phyloP scores from a whole-genome alignment of 2,329 filamentous ascomycete genomes.

The Celoporthe dispersa region DNA sequence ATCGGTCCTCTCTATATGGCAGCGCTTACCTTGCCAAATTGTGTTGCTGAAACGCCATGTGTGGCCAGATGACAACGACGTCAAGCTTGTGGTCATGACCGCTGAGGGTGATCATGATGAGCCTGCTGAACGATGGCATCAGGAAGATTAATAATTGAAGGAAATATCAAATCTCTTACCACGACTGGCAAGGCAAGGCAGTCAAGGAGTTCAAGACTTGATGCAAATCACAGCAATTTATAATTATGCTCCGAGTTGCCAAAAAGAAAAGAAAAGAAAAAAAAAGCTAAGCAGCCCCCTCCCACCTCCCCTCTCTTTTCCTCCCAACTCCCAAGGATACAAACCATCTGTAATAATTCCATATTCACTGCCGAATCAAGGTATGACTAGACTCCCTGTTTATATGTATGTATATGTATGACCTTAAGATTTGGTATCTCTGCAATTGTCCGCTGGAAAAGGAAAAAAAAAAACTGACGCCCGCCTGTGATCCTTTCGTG shows the following conservation, averaged over 20 bases:
- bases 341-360: not conserved
- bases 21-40: not conserved
- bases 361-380: not conserved
- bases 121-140: no score
- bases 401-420: not conserved
- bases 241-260: not conserved
- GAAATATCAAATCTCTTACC: not conserved
- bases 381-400: not conserved
- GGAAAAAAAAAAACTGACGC: not conserved
- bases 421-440: constrained; percentile 2
- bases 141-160: no score
- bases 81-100: no score
- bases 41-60: no score
- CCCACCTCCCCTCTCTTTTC: no score
- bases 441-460: not conserved
- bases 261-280: not conserved
- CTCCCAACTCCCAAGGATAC: not conserved
- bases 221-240: not conserved
- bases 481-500: not conserved
- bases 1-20: no score
- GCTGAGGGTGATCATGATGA: no score
- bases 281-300: not conserved
- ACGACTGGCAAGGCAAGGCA: no score
- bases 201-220: not conserved
- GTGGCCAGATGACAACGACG: no score